A percentile compares a stretch with the other conserved stretches of the same genome.
Evolutionary conservation across 2,329 filamentous ascomycete species (phyloP).

Genomic region (Fusarium keratoplasticum): DNA sequence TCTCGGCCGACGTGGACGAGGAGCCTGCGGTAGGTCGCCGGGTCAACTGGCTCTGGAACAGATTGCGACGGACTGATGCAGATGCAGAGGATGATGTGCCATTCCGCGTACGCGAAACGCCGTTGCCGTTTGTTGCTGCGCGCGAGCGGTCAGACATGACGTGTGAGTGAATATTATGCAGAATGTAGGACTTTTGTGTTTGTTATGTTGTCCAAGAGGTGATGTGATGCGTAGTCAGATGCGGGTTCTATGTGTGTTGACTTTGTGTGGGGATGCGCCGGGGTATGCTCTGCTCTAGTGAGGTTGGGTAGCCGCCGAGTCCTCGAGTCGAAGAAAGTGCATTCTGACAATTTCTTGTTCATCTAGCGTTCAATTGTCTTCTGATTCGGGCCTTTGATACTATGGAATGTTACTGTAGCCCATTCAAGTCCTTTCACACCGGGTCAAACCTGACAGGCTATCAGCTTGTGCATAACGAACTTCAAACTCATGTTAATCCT

Average conservation of each 20-base stretch:
- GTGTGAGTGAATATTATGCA: neutral
- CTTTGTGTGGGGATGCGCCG: constrained; percentile 40
- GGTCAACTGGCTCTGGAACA: constrained; percentile 70
- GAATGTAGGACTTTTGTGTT: constrained; percentile 2
- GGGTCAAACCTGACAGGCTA: neutral
- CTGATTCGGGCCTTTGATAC: neutral
- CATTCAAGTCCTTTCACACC: neutral
- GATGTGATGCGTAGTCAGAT: constrained; percentile 16
- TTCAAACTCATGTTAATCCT: constrained; percentile 14
- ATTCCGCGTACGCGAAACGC: constrained; percentile 31
- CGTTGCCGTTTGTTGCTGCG: constrained; percentile 32
- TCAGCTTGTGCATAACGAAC: neutral
- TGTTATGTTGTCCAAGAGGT: constrained; percentile 8
- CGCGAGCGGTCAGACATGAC: constrained; percentile 43
- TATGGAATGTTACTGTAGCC: neutral
- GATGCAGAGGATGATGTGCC: constrained; percentile 33
- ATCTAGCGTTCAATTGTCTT: neutral
- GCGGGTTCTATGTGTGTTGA: constrained; percentile 31
- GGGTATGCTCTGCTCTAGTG: constrained; percentile 24
- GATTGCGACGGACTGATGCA: constrained; percentile 55
- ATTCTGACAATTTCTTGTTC: neutral
- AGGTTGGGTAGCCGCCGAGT: constrained; percentile 13
- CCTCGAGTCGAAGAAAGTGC: neutral
- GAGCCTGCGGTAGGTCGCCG: constrained; percentile 64
- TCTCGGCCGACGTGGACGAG: constrained; percentile 56